A percentile compares a stretch with the other conserved stretches of the same genome.
phyloP scores from a whole-genome alignment of 2,329 filamentous ascomycete species.

The Camillea tinctor region DNA sequence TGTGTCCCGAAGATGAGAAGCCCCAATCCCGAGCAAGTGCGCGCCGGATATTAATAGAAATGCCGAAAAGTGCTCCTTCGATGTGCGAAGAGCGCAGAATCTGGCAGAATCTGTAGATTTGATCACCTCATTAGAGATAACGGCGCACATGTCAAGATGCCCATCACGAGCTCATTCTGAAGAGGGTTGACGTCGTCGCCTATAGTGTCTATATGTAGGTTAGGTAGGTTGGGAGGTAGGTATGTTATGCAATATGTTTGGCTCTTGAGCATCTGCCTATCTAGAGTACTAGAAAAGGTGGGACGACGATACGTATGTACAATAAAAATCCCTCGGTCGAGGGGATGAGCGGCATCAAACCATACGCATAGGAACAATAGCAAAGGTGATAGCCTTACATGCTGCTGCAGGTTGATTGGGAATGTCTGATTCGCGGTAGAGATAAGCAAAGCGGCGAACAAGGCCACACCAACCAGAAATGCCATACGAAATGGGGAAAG shows the following conservation, averaged over 20 bases:
- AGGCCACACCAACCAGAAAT: slow-evolving; percentile 1
- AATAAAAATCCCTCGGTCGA: background rate
- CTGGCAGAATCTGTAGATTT: background rate
- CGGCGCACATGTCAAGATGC: background rate
- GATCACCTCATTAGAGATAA: background rate
- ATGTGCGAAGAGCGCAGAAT: background rate
- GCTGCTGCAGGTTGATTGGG: background rate
- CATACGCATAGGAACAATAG: background rate
- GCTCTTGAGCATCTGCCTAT: too few relatives aligned
- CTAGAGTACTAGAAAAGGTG: too few relatives aligned
- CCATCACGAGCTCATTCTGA: background rate
- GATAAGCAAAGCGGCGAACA: background rate
- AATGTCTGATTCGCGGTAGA: background rate
- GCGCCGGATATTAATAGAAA: background rate
- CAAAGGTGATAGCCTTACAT: background rate
- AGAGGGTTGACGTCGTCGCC: background rate
- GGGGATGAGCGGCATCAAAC: background rate
- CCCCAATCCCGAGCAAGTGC: background rate
- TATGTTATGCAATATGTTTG: too few relatives aligned
- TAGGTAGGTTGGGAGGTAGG: background rate
- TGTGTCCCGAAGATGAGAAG: too few relatives aligned
- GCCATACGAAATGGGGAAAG: background rate
- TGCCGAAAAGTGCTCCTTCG: background rate
- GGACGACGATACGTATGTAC: background rate
- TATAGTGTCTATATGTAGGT: background rate